Evolutionary conservation across 169 alveolate species (phyloP).

Genomic region (Plasmodium relictum): DNA sequence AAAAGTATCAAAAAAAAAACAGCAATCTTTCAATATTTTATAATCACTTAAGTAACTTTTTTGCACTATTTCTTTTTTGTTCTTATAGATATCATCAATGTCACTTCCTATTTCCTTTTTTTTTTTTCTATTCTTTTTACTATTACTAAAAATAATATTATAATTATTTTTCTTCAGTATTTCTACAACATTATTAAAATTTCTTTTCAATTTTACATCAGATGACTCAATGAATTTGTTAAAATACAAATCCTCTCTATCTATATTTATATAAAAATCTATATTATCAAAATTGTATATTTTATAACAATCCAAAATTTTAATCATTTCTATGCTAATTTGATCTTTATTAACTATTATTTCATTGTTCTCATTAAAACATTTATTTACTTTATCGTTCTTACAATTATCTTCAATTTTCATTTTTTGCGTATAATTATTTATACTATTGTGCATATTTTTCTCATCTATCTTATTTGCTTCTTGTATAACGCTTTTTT

Average conservation of each 20-base stretch:
- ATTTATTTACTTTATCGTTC: too few species aligned
- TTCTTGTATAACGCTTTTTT: neutral
- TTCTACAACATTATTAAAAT: conserved; percentile 37
- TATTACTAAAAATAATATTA: neutral
- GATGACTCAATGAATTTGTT: conserved; percentile 45
- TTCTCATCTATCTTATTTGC: neutral
- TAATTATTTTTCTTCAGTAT: conserved; percentile 19
- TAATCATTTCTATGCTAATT: conserved; percentile 5
- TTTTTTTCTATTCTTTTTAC: neutral
- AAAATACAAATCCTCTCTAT: conserved; percentile 68
- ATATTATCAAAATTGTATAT: conserved; percentile 32
- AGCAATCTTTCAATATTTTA: conserved; percentile 70
- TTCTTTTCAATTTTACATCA: conserved; percentile 14
- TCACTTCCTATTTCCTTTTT: conserved; percentile 5
- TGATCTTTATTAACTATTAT: neutral
- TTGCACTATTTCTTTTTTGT: conserved; percentile 23
- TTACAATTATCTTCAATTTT: too few species aligned
- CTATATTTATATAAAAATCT: conserved; percentile 36
- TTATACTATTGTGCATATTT: neutral
- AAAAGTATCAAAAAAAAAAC: conserved; percentile 67
- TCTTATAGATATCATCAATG: neutral
- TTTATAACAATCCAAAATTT: conserved; percentile 29
- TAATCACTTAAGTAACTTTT: conserved; percentile 70
- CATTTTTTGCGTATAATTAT: too few species aligned
- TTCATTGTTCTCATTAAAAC: neutral